These are phyloP conservation scores for Scedosporium aurantiacum DNA, from an alignment of 2,329 filamentous ascomycete species.

Conservation along the genomic window DNA sequence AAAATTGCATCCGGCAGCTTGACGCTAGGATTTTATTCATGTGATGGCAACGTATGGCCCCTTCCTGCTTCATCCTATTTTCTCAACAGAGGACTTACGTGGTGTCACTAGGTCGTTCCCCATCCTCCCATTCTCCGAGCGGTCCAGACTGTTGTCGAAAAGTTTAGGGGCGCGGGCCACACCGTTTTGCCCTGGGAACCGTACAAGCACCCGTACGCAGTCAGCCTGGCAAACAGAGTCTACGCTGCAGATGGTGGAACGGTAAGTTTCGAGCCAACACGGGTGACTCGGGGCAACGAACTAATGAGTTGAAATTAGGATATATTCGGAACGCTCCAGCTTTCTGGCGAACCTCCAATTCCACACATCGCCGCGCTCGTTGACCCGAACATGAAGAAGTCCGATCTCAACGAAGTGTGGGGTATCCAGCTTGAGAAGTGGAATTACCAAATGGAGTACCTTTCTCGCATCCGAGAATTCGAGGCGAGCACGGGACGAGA, in stretches of 20 bases:
- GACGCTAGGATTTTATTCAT: constrained; percentile 22
- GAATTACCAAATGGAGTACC: constrained; percentile 22
- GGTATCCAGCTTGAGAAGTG: constrained; percentile 21
- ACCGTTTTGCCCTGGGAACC: constrained; percentile 19
- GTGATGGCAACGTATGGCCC: constrained; percentile 21
- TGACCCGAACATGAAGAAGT: constrained; percentile 12
- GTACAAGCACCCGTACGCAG: constrained; percentile 16
- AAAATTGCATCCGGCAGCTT: constrained; percentile 14
- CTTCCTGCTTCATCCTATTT: neutral
- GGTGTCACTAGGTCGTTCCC: constrained; percentile 16
- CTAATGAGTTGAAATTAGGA: constrained; percentile 13
- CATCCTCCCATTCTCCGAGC: constrained; percentile 25
- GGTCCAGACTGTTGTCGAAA: constrained; percentile 16
- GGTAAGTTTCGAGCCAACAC: constrained; percentile 10
- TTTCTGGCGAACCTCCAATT: constrained; percentile 25
- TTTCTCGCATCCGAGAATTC: constrained; percentile 13
- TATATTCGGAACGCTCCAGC: constrained; percentile 15
- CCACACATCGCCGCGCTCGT: constrained; percentile 18
- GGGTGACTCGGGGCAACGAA: neutral
- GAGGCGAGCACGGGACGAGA: constrained; percentile 13
- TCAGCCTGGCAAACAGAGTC: constrained; percentile 16
- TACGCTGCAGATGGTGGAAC: constrained; percentile 19
- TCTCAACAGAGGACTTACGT: neutral
- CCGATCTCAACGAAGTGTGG: constrained; percentile 17
- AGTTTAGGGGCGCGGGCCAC: constrained; percentile 17